Percentiles rank a stretch among this genome's conserved stretches.
phyloP scores from a whole-genome alignment of 345 rosid species.

The Sapria himalayana region DNA sequence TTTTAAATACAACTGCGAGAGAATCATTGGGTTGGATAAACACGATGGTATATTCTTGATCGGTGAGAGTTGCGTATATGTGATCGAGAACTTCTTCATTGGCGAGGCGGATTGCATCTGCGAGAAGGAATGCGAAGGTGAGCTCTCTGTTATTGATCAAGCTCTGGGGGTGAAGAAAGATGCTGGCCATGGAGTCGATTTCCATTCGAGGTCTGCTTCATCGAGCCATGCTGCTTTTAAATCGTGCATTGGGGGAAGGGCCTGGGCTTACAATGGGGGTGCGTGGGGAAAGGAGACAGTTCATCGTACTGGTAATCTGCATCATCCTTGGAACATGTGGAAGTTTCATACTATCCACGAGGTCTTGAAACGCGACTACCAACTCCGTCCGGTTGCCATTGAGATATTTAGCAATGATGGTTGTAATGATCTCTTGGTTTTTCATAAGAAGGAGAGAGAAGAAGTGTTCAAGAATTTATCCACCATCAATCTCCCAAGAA shows the following conservation, averaged over 20 bases:
- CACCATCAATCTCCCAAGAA: slow-evolving; percentile 91
- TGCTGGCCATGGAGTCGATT: slow-evolving; percentile 42
- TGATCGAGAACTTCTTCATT: slow-evolving; percentile 84
- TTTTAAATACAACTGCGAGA: slow-evolving; percentile 84
- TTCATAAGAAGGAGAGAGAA: slow-evolving; percentile 97
- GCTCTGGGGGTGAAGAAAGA: slow-evolving; percentile 98
- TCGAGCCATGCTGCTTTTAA: slow-evolving; percentile 45
- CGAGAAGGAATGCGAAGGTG: slow-evolving; percentile 93
- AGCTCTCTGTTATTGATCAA: slow-evolving; percentile 95
- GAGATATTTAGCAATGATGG: slow-evolving; percentile 99
- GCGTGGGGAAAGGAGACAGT: slow-evolving; percentile 99
- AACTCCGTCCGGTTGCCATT: slow-evolving; percentile 94
- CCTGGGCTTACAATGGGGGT: slow-evolving; percentile 99
- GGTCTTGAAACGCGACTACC: slow-evolving; percentile 94
- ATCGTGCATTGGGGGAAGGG: slow-evolving; percentile 69
- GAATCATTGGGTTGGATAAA: slow-evolving; percentile 94
- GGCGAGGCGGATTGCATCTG: slow-evolving; percentile 67
- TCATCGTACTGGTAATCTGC: slow-evolving; percentile 49
- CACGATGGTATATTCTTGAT: slow-evolving; percentile 94
- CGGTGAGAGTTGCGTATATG: slow-evolving; percentile 74
- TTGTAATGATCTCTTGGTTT: slow-evolving; percentile 84
- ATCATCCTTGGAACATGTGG: slow-evolving; percentile 98
- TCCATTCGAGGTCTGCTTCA: slow-evolving; percentile 75
- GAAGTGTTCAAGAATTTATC: slow-evolving; percentile 89
- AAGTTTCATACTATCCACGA: slow-evolving; percentile 88